Evolutionary conservation across 192 early-diverging fungal species (phyloP), one percentile per base, ranked within the genome.

Genomic region (Kappamyces sp.): DNA sequence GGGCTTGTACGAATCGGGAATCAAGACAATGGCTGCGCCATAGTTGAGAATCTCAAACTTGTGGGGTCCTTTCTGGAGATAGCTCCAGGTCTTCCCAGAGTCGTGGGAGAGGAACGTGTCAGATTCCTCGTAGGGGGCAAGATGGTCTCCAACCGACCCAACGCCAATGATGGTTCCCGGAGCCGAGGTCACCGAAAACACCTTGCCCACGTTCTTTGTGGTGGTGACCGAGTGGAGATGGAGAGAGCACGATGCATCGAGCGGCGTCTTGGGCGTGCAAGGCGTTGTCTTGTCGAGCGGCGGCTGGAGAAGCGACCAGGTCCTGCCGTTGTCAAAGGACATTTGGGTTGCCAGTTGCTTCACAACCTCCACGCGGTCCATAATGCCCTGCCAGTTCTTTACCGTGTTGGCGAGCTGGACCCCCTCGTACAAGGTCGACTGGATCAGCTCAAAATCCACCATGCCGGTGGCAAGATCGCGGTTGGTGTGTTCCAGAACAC

Each of bases 81-180:
- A 71, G 22, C 66, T 63, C 91, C 91, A 97, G 1, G 79, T 82
- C 3, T 86, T 29, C 11, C 93, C 94, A 46, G 86, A 88, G 65
- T 97, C 91, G 35, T 77, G 71, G 2, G 89, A 91, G 40, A 97
- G 48, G 49, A 91, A 97, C 0, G 90, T 93, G 60, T 93, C 90
- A 58, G 88, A 85, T 30, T 86, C 74, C 32, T 77, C 75, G 68
- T 88, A 91, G 2, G 78, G 72, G 29, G 78, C 46, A 7, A 96
- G 73, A 49, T 83, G 70, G 0, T 71, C 34, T 22, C 93, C 91
- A 7, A 92, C 93, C 55, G 73, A 88, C 15, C 95, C 95, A 15
- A 96, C 90, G 37, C 90, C 95, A 74, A 95, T 65, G n/a, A 96
- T 65, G 7, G 92, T 72, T 47, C 95, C 95, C 4, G 91, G 79